Evolutionary conservation across 148 eudicot genomes (phyloP).

Genomic region (Nyssa sinensis): DNA sequence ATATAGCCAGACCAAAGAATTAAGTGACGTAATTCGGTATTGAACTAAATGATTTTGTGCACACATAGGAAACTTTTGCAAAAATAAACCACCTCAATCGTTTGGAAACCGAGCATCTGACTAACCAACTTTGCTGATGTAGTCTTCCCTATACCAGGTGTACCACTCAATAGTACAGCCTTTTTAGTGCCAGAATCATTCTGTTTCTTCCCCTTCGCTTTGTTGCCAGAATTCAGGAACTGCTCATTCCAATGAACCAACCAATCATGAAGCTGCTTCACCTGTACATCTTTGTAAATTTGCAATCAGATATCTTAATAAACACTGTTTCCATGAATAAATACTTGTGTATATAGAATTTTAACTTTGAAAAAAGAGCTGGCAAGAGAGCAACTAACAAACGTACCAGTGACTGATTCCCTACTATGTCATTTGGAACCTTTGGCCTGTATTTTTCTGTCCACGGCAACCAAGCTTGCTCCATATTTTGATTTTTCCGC

Average conservation of each 20-base stretch:
- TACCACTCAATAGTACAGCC: slow-evolving; percentile 79
- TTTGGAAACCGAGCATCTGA: slow-evolving; percentile 80
- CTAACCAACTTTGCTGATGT: slow-evolving; percentile 87
- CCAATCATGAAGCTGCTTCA: slow-evolving; percentile 90
- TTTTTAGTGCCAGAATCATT: slow-evolving; percentile 64
- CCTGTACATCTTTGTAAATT: slow-evolving; percentile 46
- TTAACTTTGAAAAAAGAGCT: not conserved
- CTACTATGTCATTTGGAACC: slow-evolving; percentile 66
- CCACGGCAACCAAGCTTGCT: slow-evolving; percentile 67
- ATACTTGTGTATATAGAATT: not conserved
- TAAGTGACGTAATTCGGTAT: too few relatives aligned
- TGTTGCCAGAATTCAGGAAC: slow-evolving; percentile 49
- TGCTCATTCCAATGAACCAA: slow-evolving; percentile 63
- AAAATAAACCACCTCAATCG: slow-evolving; percentile 59
- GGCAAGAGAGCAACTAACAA: not conserved
- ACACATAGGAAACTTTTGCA: not conserved
- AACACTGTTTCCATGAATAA: not conserved
- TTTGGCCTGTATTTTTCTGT: slow-evolving; percentile 88
- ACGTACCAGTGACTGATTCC: slow-evolving; percentile 79
- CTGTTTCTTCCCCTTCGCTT: slow-evolving; percentile 73
- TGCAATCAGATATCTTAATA: not conserved
- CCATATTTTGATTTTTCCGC: slow-evolving; percentile 31
- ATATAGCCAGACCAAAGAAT: not conserved
- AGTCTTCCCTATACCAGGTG: slow-evolving; percentile 97
- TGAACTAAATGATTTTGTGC: not conserved